Evolutionary conservation across 352 stramenopile genomes (phyloP), one percentile per base, ranked within the genome.

Genomic region (Phytopythium chamaehyphon): DNA sequence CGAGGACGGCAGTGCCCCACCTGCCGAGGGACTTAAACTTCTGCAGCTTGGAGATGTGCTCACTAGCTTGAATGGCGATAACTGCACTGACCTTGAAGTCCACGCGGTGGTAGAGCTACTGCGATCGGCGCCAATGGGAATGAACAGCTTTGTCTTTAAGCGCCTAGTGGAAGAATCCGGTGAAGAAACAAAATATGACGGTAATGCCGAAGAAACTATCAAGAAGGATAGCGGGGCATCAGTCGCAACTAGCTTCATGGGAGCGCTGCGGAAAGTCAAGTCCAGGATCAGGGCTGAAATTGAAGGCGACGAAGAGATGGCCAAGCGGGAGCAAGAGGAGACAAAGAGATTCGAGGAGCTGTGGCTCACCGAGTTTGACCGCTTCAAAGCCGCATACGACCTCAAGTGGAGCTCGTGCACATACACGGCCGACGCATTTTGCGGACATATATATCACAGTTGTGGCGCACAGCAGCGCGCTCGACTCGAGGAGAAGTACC

Each of bases 401-500:
- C 47, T 45, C 23, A 79, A 78, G 61, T 86, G 77, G 78, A 64
- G 84, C 48, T 85, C 75, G 12, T 89, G 78, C 51, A 85, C 69
- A 18, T 80, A 87, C 64, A 69, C 62, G 4, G 75, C 78, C 8
- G 69, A 87, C 48, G 75, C 86, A 23, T 89, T 88, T 51, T 89
- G 78, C 36, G 78, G 75, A 0, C 50, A 83, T 39, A 44, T 89
- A 26, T 86, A 79, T 49, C 69, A 75, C 42, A 78, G 65, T 15
- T 69, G 65, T 39, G 62, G 84, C 52, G 39, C 35, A 35, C 73
- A 84, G 37, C 68, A 84, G 54, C 66, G 79, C 35, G 51, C 61
- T 31, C 62, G 64, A 28, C 38, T 88, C 28, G 47, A 79, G 21
- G 57, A 58, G 23, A 61, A 86, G 49, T 88, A 81, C 40, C 70